Evolutionary conservation across 768 basidiomycete species (phyloP), one percentile per base, ranked within the genome.

Genomic region (Boletellus ananiceps): DNA sequence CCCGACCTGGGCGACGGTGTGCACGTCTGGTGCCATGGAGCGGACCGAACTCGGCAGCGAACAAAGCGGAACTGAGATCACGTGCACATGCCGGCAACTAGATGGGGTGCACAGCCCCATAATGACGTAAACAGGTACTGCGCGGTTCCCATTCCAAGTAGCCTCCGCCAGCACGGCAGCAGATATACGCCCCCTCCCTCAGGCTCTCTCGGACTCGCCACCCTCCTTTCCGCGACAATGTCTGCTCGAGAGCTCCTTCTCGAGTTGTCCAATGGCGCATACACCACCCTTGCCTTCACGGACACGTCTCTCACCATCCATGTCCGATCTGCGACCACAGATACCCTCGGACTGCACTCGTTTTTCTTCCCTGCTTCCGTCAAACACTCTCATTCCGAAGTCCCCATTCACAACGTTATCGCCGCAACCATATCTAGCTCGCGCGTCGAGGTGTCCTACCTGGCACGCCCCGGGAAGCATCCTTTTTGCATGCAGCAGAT

Each of bases 1-100:
- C 3, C 93, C 93, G 27, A 62, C 61, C 57, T 79, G 69, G n/a
- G 92, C 92, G 29, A 89, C 53, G 4, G 65, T 50, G 52, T 93
- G 88, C 0, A 93, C 78, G 0, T 57, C 59, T 32, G 19, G 19
- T 19, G 19, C 19, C 19, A 19, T 19, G 19, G 3, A 19, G 19
- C 2, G 19, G 19, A 19, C 19, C 19, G 23, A 7, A 4, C 23
- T 25, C 6, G 23, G 23, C 23, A 25, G 59, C 39, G 29, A 68
- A n/a, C 39, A 25, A 2, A 9, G 27, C 8, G 29, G 29, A 29
- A 7, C 29, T 1, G 5, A 9, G 29, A 29, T 29, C 8, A 29
- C 23, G 23, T 25, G 23, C 1, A 5, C 23, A 4, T 25, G 23
- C 4, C 23, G 23, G 23, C 23, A 25, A 25, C 23, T 4, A 25